A percentile compares a stretch with the other conserved stretches of the same genome.
These are phyloP conservation scores for Fragaria vesca DNA, from an alignment of 306 rosid species.

Conservation along the genomic window DNA sequence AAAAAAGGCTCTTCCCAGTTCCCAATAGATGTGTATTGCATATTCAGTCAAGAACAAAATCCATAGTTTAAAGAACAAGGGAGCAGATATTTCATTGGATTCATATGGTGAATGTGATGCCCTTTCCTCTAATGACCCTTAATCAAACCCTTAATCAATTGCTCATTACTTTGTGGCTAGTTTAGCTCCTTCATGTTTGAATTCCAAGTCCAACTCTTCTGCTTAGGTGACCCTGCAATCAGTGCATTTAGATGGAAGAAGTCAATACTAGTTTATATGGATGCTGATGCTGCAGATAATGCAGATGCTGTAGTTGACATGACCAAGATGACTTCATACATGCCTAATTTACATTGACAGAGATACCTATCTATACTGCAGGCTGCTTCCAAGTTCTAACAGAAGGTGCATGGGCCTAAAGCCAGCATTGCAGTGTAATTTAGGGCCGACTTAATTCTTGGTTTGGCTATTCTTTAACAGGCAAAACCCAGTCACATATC, in stretches of 20 bases:
- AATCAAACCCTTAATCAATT: neutral
- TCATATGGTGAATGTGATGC: neutral
- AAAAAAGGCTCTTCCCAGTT: neutral
- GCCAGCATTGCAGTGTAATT: neutral
- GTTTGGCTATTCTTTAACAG: neutral
- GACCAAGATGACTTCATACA: neutral
- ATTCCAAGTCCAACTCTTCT: neutral
- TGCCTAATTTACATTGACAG: too few species aligned
- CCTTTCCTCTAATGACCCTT: neutral
- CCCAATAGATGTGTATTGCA: constrained; percentile 15
- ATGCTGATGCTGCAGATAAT: neutral
- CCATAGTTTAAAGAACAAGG: constrained; percentile 5
- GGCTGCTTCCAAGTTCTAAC: neutral
- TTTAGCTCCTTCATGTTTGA: neutral
- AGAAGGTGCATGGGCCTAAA: neutral
- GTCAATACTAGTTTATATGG: neutral
- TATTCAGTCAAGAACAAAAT: constrained; percentile 12
- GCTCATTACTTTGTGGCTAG: neutral
- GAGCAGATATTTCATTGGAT: neutral
- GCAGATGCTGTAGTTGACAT: neutral
- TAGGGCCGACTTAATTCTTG: neutral
- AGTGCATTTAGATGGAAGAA: constrained; percentile 1
- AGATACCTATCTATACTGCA: neutral
- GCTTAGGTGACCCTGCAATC: neutral
- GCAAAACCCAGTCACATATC: too few species aligned